Evolutionary conservation across 805 yeast genomes (phyloP).

Genomic region (Wickerhamomyces ciferrii): DNA sequence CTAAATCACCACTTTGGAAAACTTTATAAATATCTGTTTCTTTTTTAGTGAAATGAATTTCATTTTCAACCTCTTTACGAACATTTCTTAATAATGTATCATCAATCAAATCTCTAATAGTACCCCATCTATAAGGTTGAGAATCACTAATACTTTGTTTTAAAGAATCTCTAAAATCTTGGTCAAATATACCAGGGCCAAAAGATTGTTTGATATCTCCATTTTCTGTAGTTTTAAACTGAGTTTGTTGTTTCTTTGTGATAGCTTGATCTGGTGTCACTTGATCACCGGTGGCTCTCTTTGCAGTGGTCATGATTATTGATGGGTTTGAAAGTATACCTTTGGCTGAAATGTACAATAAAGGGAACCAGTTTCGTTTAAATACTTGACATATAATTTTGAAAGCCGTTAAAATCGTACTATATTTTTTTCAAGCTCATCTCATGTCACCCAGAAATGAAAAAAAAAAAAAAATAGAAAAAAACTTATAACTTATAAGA

Average conservation of each 20-base stretch:
- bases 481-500: too few relatives aligned
- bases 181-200: constrained; percentile 43
- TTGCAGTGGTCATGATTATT: background rate
- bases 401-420: background rate
- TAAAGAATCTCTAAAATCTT: constrained; percentile 32
- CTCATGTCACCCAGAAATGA: background rate
- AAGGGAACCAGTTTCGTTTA: background rate
- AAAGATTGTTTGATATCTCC: constrained; percentile 36
- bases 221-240: constrained; percentile 9
- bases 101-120: constrained; percentile 65
- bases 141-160: constrained; percentile 44
- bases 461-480: background rate
- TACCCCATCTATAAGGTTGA: constrained; percentile 88
- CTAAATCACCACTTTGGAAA: constrained; percentile 84
- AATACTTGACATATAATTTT: background rate
- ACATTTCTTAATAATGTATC: constrained; percentile 76
- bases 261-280: background rate
- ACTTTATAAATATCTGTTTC: constrained; percentile 97
- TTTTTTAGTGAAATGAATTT: constrained; percentile 87
- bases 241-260: constrained; percentile 8
- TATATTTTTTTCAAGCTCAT: background rate
- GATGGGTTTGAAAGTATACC: too few relatives aligned
- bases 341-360: background rate
- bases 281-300: background rate
- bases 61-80: constrained; percentile 73